A percentile compares a stretch with the other conserved stretches of the same genome.
Evolutionary conservation across 2,329 filamentous ascomycete species (phyloP).

Genomic region (Dryadomyces quercivorus): DNA sequence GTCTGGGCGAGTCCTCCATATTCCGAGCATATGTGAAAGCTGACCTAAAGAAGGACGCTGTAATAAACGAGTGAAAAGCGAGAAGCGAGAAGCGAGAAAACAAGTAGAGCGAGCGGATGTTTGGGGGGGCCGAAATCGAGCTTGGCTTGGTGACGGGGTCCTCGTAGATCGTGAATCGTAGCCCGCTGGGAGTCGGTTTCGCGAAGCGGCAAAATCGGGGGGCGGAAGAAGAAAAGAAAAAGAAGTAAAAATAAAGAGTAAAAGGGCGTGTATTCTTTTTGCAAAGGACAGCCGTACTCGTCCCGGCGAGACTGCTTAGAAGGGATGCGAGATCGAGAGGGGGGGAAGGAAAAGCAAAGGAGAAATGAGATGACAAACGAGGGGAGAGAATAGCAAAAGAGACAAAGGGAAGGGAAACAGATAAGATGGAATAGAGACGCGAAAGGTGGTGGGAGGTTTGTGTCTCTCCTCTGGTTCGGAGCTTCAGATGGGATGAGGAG

Average conservation of each 20-base stretch:
- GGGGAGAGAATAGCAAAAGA: background rate
- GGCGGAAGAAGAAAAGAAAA: background rate
- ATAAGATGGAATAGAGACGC: background rate
- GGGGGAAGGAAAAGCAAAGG: background rate
- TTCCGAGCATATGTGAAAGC: too few relatives aligned
- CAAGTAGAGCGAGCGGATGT: background rate
- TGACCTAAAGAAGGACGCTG: too few relatives aligned
- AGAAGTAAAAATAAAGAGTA: background rate
- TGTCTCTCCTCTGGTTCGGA: background rate
- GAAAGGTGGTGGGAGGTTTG: background rate
- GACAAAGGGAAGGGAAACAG: background rate
- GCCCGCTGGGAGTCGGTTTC: background rate
- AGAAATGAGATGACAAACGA: slow-evolving; percentile 1
- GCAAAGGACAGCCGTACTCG: background rate
- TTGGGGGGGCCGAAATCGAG: too few relatives aligned
- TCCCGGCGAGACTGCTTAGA: background rate
- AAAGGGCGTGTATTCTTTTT: background rate
- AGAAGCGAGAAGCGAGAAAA: background rate
- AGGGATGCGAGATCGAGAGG: background rate
- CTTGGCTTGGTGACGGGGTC: too few relatives aligned
- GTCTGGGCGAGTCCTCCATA: too few relatives aligned
- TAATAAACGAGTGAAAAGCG: background rate
- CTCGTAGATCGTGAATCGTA: background rate
- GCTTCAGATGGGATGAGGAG: background rate
- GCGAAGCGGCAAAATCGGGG: background rate